A percentile compares a stretch with the other conserved stretches of the same genome.
Conservation (phyloP, 2,329 filamentous ascomycete species). For the Phyllosticta citribraziliensis region DNA sequence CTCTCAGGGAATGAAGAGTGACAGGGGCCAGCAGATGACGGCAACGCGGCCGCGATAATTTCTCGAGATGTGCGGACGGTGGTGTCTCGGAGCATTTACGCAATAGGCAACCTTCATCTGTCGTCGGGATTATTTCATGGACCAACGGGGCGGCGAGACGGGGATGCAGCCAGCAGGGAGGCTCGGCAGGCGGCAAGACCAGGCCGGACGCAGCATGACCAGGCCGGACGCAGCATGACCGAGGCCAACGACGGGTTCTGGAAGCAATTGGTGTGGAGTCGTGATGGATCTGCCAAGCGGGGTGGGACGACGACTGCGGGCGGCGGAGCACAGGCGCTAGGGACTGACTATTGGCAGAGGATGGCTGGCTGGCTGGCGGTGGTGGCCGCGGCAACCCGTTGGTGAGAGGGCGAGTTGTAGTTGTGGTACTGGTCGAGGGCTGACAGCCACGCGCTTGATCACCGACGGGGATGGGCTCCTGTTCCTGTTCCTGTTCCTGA, state of each 20-base stretch:
- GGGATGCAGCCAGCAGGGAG: no score
- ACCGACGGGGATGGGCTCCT: neutral
- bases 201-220: no score
- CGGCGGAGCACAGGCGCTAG: no score
- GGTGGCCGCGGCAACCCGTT: neutral
- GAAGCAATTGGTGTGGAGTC: no score
- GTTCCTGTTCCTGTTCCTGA: no score
- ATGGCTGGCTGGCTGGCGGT: neutral
- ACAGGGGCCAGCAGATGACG: neutral
- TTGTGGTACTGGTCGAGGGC: neutral
- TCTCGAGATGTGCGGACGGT: neutral
- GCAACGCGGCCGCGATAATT: neutral
- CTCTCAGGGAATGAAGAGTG: neutral
- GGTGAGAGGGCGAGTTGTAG: neutral
- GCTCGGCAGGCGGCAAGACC: no score
- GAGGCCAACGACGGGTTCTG: no score
- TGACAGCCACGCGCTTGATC: constrained; percentile 9
- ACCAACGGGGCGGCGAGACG: no score
- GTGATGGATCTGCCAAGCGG: no score
- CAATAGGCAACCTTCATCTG: neutral
- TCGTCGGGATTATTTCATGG: neutral
- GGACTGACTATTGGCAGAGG: neutral
- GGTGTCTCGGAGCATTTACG: neutral
- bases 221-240: no score
- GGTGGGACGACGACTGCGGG: no score